phyloP scores from a whole-genome alignment of 495 filamentous ascomycete genomes.

The Lentithecium fluviatile region DNA sequence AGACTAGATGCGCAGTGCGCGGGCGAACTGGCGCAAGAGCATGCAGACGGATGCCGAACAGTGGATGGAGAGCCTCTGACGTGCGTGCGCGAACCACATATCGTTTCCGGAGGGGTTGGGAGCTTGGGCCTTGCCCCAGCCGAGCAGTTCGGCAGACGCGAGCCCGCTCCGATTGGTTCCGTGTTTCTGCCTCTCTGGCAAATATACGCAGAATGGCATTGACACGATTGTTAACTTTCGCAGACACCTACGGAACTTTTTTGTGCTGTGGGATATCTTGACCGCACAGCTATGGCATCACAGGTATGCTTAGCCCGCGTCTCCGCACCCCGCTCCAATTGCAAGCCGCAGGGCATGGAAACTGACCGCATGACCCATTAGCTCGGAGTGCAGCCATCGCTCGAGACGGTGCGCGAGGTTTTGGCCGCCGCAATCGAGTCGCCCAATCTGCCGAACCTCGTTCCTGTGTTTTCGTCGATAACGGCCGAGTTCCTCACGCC shows the following conservation, averaged over 20 bases:
- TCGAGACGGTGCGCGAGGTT: conserved; percentile 55
- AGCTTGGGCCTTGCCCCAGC: not conserved
- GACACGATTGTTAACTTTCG: not conserved
- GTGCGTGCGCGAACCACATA: not conserved
- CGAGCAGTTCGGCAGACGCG: not conserved
- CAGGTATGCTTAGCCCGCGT: conserved; percentile 21
- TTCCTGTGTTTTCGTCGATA: conserved; percentile 83
- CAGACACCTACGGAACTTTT: not conserved
- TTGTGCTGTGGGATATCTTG: not conserved
- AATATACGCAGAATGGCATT: not conserved
- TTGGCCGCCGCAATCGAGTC: conserved; percentile 52
- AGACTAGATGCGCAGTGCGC: no score
- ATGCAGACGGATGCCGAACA: not conserved
- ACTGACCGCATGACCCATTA: conserved; percentile 32
- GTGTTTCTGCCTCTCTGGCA: no score
- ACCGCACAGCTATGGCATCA: conserved; percentile 26
- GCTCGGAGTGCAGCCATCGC: conserved; percentile 53
- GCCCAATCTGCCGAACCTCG: conserved; percentile 69
- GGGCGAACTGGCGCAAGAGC: not conserved
- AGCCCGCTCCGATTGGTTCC: not conserved
- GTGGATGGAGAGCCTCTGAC: not conserved
- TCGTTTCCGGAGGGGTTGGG: not conserved
- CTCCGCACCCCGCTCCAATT: no score
- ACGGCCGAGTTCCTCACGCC: conserved; percentile 90
- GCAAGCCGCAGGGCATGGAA: conserved; percentile 1